These are phyloP conservation scores for Bryum argenteum DNA, from an alignment of 225 moss, liverwort and hornwort genomes.

Conservation along the genomic window DNA sequence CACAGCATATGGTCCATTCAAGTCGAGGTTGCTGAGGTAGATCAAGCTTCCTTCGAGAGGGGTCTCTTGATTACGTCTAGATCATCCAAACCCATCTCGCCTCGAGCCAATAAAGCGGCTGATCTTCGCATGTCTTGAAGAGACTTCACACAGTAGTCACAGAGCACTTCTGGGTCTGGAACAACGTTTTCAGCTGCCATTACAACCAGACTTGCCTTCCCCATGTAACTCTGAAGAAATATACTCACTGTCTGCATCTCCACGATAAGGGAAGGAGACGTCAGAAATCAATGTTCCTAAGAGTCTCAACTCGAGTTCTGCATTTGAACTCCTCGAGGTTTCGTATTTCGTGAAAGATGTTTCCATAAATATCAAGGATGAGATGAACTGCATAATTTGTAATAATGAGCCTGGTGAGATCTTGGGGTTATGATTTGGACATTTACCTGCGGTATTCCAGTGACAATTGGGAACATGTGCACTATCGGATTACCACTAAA, in stretches of 20 bases:
- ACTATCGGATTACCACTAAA: constrained; percentile 80
- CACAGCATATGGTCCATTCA: no score
- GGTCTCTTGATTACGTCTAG: not conserved
- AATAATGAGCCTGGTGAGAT: not conserved
- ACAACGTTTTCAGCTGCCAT: constrained; percentile 56
- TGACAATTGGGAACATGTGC: constrained; percentile 70
- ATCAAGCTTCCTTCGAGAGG: not conserved
- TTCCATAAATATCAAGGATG: not conserved
- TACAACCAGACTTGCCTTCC: constrained; percentile 55
- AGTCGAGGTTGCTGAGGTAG: not conserved
- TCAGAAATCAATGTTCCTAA: not conserved
- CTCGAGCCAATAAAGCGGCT: constrained; percentile 10
- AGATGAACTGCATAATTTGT: not conserved
- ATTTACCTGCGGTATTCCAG: constrained; percentile 70
- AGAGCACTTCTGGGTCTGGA: constrained; percentile 72
- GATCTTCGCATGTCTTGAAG: constrained; percentile 62
- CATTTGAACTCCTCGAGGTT: not conserved
- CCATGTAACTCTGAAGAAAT: constrained; percentile 78
- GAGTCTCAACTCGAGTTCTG: not conserved
- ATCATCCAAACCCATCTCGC: not conserved
- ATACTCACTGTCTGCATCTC: constrained; percentile 62
- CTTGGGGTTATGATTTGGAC: not conserved
- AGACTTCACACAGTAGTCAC: constrained; percentile 57
- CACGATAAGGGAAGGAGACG: not conserved
- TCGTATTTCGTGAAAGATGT: no score